These are phyloP conservation scores for Falciphora oryzae DNA, from an alignment of 2,329 filamentous ascomycete species.

Conservation along the genomic window DNA sequence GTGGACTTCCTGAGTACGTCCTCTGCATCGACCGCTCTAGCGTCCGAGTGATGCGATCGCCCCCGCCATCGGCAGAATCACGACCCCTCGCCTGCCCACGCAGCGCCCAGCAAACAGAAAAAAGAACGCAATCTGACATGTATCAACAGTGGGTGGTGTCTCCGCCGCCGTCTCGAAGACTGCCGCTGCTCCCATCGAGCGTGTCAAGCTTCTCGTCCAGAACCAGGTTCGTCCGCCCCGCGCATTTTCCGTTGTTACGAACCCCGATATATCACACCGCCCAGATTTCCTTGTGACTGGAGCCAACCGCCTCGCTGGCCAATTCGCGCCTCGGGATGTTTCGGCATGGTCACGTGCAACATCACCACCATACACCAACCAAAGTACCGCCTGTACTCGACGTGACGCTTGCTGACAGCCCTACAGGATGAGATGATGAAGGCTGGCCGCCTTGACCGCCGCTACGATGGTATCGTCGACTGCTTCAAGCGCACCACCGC, in stretches of 20 bases:
- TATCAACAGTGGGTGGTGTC: constrained; percentile 89
- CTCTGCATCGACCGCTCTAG: constrained; percentile 10
- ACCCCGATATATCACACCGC: neutral
- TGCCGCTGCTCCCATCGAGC: constrained; percentile 98
- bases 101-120: neutral
- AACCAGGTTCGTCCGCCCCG: constrained; percentile 81
- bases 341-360: neutral
- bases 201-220: constrained; percentile 99
- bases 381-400: too few species aligned
- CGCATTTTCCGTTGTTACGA: neutral
- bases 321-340: neutral
- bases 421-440: constrained; percentile 98
- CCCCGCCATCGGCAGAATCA: neutral
- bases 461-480: constrained; percentile 89
- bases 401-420: constrained; percentile 25
- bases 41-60: neutral
- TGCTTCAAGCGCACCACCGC: constrained; percentile 91
- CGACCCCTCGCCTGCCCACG: neutral
- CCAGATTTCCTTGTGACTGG: neutral
- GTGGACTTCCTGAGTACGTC: constrained; percentile 98
- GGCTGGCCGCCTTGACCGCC: constrained; percentile 94
- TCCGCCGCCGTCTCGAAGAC: constrained; percentile 99
- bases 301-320: neutral
- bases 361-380: neutral
- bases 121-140: constrained; percentile 2